A percentile compares a stretch with the other conserved stretches of the same genome.
These are phyloP conservation scores for Pseudohyphozyma bogoriensis DNA, from an alignment of 768 basidiomycete species.

Conservation along the genomic window DNA sequence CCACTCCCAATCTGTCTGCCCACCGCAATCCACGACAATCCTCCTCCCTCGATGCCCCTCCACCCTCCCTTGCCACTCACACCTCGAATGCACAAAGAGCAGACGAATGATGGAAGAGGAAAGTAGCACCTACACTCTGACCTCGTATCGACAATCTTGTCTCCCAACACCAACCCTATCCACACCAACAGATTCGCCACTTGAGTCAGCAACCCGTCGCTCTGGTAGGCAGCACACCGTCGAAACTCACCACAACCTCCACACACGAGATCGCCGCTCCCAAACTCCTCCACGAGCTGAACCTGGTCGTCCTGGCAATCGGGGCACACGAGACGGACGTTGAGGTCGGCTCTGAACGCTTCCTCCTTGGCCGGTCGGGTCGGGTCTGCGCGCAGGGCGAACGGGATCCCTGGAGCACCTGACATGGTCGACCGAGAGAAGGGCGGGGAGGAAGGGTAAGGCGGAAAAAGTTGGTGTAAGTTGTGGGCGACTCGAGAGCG, in stretches of 20 bases:
- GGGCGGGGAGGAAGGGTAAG: too few relatives aligned
- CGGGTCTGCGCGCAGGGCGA: conserved; percentile 23
- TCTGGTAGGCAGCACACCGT: not conserved
- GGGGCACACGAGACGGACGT: conserved; percentile 57
- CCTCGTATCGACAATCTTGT: conserved; percentile 91
- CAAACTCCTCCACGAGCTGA: conserved; percentile 88
- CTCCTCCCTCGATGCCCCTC: not conserved
- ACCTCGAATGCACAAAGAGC: not conserved
- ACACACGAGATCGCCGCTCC: conserved; percentile 94
- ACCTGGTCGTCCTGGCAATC: conserved; percentile 90
- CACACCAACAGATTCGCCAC: not conserved
- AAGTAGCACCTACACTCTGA: conserved; percentile 78
- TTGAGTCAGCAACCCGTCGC: not conserved
- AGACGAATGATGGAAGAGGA: not conserved
- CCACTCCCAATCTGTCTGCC: too few relatives aligned
- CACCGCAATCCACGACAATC: not conserved
- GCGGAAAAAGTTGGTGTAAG: too few relatives aligned
- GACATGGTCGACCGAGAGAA: too few relatives aligned
- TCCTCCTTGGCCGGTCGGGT: conserved; percentile 5
- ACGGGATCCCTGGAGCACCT: too few relatives aligned
- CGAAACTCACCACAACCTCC: conserved; percentile 55
- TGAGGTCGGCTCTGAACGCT: conserved; percentile 26
- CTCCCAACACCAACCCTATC: conserved; percentile 74
- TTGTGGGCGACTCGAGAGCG: too few relatives aligned
- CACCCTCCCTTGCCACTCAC: not conserved